Base-by-base conservation (phyloP, 2,329 filamentous ascomycete genomes). In the Emmonsiellopsis sp. region DNA sequence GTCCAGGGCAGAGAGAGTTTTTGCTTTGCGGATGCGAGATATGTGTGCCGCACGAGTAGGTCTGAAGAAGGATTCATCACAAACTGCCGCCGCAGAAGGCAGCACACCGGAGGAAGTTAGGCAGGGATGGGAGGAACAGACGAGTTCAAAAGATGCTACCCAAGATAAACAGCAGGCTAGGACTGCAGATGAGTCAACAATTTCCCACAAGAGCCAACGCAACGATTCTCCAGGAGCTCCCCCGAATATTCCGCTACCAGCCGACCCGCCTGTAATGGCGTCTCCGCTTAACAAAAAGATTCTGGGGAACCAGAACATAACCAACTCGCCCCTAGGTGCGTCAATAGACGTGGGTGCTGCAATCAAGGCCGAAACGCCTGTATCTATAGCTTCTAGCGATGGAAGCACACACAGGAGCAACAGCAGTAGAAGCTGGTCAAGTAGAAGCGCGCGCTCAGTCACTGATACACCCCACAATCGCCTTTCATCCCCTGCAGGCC, bases 1-100 rank as follows among this genome's bases (percentile, higher is more conserved):
- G 39, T 60, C 50, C 32, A 59, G 62, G n/a, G 59, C 58, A 11
- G 61, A 62, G 37, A 58, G 59, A 6, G 62, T 65, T 10, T 62
- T 58, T 56, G 63, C 62, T 2, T 45, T 65, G 32, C 62, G 60
- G 32, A 58, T 63, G 56, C 63, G 60, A 48, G 65, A 67, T 51
- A 55, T 67, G 36, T 59, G 58, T n/a, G 55, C 55, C 31, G 62
- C 58, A 33, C 63, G 64, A 21, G 51, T 54, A n/a, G 49, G 57
- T n/a, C 40, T 56, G 10, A 59, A 57, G 27, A 53, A 45, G 3
- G 44, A 54, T 9, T 54, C 54, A 4, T 55, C 53, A 6, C 37
- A 17, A 31, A 33, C 40, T 21, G 31, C 47, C 34, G 17, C 17
- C 11, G 31, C 17, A 32, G 31, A 49, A 36, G 47, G n/a, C 43